Conservation (phyloP, 495 filamentous ascomycete species). For the Neurospora tetrasperma region DNA sequence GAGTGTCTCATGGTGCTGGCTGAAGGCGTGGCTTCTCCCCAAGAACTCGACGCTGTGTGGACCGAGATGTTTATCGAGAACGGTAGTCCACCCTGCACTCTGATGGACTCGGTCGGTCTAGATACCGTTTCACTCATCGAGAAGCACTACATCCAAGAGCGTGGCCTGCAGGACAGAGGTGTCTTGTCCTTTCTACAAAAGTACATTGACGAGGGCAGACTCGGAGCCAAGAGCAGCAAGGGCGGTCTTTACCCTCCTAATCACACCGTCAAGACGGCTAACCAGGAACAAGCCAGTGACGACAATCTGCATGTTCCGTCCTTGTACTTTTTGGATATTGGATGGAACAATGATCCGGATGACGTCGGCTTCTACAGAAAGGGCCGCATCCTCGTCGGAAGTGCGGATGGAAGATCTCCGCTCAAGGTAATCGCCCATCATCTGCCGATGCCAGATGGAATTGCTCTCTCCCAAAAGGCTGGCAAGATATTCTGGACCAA, state of each 20-base stretch:
- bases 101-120: constrained; percentile 33
- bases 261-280: constrained; percentile 12
- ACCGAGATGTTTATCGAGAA: constrained; percentile 24
- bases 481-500: constrained; percentile 38
- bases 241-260: constrained; percentile 20
- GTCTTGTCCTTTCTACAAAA: constrained; percentile 29
- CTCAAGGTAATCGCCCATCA: constrained; percentile 11
- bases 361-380: constrained; percentile 3
- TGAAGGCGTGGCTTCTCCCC: constrained; percentile 37
- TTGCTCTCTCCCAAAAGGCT: constrained; percentile 22
- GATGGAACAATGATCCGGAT: constrained; percentile 9
- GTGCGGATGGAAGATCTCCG: constrained; percentile 14
- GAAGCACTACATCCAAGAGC: constrained; percentile 33
- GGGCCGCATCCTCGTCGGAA: constrained; percentile 20
- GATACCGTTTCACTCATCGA: constrained; percentile 40
- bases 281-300: constrained; percentile 5
- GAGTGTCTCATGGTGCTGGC: constrained; percentile 40
- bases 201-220: constrained; percentile 31
- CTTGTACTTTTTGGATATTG: constrained; percentile 18
- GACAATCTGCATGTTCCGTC: constrained; percentile 14
- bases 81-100: constrained; percentile 10
- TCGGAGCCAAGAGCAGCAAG: constrained; percentile 22
- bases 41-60: constrained; percentile 40
- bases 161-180: constrained; percentile 23
- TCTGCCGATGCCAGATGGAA: constrained; percentile 32